Base-by-base conservation (phyloP, 176 grass and related monocot species). In the Aegilops longissima region DNA sequence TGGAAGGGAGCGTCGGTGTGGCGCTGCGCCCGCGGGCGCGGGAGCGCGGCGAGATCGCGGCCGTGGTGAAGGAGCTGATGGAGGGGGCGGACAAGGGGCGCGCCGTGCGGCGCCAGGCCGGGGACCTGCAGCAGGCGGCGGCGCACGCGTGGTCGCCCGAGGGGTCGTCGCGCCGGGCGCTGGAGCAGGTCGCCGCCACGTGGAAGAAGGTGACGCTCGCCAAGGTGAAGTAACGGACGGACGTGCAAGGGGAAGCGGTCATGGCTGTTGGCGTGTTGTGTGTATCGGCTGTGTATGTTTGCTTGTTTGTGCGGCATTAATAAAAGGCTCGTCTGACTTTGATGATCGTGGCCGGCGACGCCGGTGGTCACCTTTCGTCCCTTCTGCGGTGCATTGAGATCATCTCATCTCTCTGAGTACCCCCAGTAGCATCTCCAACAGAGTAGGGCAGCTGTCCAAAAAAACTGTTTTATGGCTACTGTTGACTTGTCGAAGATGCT, bases 11-110 rank as follows among this genome's bases (percentile, higher is more conserved):
- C 12, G 36, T 64, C 58, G 59, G 78, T 18, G 52, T 93, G 31
- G 88, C 89, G 27, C 35, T 93, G 42, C 79, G 74, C 5, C 56
- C 56, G 56, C 56, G 56, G 18, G 56, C 18, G 18, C 4, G 18
- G 24, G 77, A 13, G 44, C 31, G 56, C 56, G 56, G 56, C 56
- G 56, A 59, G 56, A 59, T 59, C 56, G 56, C 56, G 20, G 56
- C 2, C 56, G 18, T 59, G 56, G 56, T 59, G 56, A 59, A 21
- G 56, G 56, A 59, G 56, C 56, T 59, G 6, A 59, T 59, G 56
- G 20, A 59, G 56, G 56, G 56, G 56, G 56, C 56, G 56, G 56
- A 59, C 7, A 59, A 21, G 56, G 56, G 56, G 56, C 56, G 56
- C 56, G 56, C 18, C 56, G 56, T 21, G 56, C 56, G 56, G 56